phyloP scores from a whole-genome alignment of 176 grass and related monocot genomes.

The Raddia distichophylla region DNA sequence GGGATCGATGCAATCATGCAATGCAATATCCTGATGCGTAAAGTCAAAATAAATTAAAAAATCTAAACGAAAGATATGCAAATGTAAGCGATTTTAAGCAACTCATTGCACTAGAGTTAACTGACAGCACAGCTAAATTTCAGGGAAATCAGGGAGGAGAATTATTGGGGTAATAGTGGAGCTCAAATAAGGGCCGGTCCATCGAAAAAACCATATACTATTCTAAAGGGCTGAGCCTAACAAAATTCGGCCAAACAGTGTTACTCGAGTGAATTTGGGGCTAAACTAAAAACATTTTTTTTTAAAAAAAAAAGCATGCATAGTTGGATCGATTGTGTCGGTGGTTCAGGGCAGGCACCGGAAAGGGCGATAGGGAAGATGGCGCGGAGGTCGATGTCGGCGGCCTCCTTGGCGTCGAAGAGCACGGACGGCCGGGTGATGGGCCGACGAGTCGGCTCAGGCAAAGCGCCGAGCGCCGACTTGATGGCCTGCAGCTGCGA shows the following conservation, averaged over 20 bases:
- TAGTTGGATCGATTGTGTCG: neutral
- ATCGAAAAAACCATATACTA: neutral
- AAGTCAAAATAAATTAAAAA: neutral
- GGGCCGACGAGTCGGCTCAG: slow-evolving; percentile 46
- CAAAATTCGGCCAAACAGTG: neutral
- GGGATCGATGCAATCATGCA: neutral
- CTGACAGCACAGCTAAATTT: neutral
- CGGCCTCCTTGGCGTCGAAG: slow-evolving; percentile 71
- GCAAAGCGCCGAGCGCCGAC: slow-evolving; percentile 52
- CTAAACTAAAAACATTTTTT: neutral
- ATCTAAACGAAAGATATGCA: neutral
- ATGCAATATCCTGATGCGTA: slow-evolving; percentile 5
- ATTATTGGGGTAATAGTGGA: neutral
- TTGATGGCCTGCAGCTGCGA: slow-evolving; percentile 86
- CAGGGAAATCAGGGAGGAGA: no score
- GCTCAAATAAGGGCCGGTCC: neutral
- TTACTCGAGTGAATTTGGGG: neutral
- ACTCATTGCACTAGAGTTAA: neutral
- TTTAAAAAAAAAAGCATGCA: neutral
- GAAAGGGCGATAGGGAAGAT: slow-evolving; percentile 82
- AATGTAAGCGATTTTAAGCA: no score
- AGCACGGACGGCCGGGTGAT: slow-evolving; percentile 75
- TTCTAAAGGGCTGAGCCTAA: neutral
- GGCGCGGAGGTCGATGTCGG: slow-evolving; percentile 72
- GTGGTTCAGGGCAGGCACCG: slow-evolving; percentile 36